Evolutionary conservation across 1,139 yeast species (phyloP).

Genomic region (Kodamaea alishanica): DNA sequence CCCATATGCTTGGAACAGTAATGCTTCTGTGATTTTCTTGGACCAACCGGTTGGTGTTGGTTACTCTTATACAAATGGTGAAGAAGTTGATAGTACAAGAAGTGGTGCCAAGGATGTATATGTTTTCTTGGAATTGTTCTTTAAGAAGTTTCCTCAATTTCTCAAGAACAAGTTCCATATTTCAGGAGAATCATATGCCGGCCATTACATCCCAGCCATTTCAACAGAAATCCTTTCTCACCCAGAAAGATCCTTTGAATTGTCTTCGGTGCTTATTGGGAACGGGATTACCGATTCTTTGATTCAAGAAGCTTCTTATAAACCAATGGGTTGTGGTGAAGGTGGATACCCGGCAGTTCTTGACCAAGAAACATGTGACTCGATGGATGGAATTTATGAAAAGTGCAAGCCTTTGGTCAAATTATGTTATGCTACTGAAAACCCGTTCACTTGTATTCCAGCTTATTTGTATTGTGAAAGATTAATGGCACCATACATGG

Average conservation of each 20-base stretch:
- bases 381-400: slow-evolving; percentile 49
- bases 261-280: slow-evolving; percentile 72
- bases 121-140: slow-evolving; percentile 72
- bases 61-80: slow-evolving; percentile 62
- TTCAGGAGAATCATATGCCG: slow-evolving; percentile 87
- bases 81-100: slow-evolving; percentile 55
- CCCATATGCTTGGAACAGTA: slow-evolving; percentile 67
- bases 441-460: slow-evolving; percentile 51
- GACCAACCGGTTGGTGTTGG: slow-evolving; percentile 81
- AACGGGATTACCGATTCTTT: slow-evolving; percentile 80
- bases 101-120: slow-evolving; percentile 80
- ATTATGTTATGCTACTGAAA: slow-evolving; percentile 51
- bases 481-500: slow-evolving; percentile 51
- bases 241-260: slow-evolving; percentile 63
- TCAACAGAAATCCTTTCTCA: slow-evolving; percentile 68
- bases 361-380: slow-evolving; percentile 56
- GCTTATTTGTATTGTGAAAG: slow-evolving; percentile 42
- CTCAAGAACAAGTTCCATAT: slow-evolving; percentile 63
- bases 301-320: slow-evolving; percentile 63
- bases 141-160: slow-evolving; percentile 68
- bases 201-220: slow-evolving; percentile 79
- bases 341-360: slow-evolving; percentile 74
- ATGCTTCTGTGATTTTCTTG: slow-evolving; percentile 65
- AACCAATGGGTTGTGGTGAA: slow-evolving; percentile 81
- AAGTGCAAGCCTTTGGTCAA: slow-evolving; percentile 51